Base-by-base conservation (phyloP, 495 filamentous ascomycete species). In the Daldinia loculata region DNA sequence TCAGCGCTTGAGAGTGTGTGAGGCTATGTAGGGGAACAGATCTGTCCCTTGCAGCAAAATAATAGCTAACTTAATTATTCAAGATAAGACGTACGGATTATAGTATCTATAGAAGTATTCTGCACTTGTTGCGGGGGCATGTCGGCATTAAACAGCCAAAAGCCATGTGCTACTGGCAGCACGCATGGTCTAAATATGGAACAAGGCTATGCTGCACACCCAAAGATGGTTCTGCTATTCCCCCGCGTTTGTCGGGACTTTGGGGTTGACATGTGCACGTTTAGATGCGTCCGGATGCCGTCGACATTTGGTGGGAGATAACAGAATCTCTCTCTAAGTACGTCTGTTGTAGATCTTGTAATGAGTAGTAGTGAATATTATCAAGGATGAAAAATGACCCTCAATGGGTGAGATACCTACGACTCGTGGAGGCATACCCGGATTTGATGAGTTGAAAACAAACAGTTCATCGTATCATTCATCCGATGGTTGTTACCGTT, bases 101-200 rank as follows among this genome's bases (percentile, higher is more conserved):
- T n/a, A 1, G 7, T 34, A 36, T 5, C 19, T 22, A 22, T 48
- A 48, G 27, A 27, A 30, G 7, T 1, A 36, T 9, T 52, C 24
- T 41, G 51, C 11, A 48, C 22, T 22, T 51, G 27, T 61, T 48
- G 57, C 38, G 50, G 61, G 27, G 39, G 61, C 48, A 32, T 59
- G 32, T 64, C 60, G 56, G 27, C 24, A 48, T 24, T 19, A 17
- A 17, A 41, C 11, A 17, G 22, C 26, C 39, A 17, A 27, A 45
- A 45, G 32, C 17, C 36, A 59, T 50, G 39, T 45, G 14, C 32
- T 22, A 60, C 53, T 4, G 39, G 24, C 55, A 24, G 34, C 34
- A 62, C n/a, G 66, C 22, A 22, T 36, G 51, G 50, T 63, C 59
- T 68, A 68, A 68, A 60, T 68, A 56, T 67, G 59, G 64, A 68